Base-by-base conservation (phyloP, 768 basidiomycete species). In the Sarcodon aspratus region DNA sequence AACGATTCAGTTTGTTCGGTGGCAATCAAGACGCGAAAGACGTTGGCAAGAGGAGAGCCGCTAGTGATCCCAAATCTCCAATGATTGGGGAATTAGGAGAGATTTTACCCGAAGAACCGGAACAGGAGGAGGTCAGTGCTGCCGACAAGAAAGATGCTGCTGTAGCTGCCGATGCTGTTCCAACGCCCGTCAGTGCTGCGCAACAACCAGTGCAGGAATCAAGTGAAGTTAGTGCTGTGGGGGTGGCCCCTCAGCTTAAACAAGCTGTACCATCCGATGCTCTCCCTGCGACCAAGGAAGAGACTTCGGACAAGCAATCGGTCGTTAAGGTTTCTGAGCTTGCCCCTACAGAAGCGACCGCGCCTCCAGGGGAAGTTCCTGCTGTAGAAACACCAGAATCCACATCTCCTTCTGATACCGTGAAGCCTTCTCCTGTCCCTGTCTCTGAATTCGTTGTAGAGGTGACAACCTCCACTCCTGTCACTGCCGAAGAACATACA, bases 21-120 rank as follows among this genome's bases (percentile, higher is more conserved):
- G 47, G 48, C 36, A 51, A 47, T 34, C 48, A 50, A 17, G 38
- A 46, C 62, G 52, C 37, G 40, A 58, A 58, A 37, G 59, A 50
- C 3, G 48, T 15, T 50, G 54, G 66, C 57, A 57, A 40, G 55
- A 55, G 12, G 21, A 58, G 50, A 59, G 56, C 37, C 42, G 53
- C 61, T 42, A 42, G 21, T 40, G 35, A 46, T 10, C 55, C 55
- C 45, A 67, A 64, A 57, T 55, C 61, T 21, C 64, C 63, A 10
- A 68, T 66, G 47, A 64, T 81, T 17, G 82, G 81, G 13, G 85
- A 88, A 65, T 71, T 84, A 74, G 85, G 85, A 9, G 85, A 86
- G 58, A 66, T 79, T 12, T 55, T 85, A 33, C 62, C 69, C 17
- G 82, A 85, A 58, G 78, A 75, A 54, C 70, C 69, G 3, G 67